Conservation (phyloP, 2,329 filamentous ascomycete species). For the Fonsecaea nubica region DNA sequence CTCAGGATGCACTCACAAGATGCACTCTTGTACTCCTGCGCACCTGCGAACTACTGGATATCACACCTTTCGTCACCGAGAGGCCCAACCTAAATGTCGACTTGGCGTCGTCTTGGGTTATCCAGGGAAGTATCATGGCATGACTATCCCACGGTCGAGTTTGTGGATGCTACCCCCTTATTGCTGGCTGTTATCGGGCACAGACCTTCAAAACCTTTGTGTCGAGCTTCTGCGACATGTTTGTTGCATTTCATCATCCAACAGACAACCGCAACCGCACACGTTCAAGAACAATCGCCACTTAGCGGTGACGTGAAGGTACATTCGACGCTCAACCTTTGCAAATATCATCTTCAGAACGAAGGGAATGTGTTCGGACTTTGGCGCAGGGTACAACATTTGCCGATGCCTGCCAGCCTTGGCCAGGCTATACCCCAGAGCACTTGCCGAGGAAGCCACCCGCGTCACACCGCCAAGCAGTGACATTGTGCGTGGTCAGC, state of each 20-base stretch:
- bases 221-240: neutral
- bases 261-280: neutral
- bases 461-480: neutral
- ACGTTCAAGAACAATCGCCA: neutral
- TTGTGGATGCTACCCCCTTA: neutral
- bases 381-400: neutral
- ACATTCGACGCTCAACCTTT: neutral
- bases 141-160: neutral
- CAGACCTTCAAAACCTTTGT: neutral
- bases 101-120: neutral
- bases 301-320: neutral
- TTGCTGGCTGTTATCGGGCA: neutral
- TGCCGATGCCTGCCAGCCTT: neutral
- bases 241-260: neutral
- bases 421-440: neutral
- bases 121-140: neutral
- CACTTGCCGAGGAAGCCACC: conserved; percentile 1
- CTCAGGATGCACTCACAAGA: neutral
- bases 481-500: neutral
- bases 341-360: no score
- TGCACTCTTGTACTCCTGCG: no score
- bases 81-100: neutral
- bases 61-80: neutral
- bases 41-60: no score
- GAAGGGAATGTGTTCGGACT: neutral